Evolutionary conservation across 1,284 basidiomycete species (phyloP).

Genomic region (Veloporphyrellus conicus): DNA sequence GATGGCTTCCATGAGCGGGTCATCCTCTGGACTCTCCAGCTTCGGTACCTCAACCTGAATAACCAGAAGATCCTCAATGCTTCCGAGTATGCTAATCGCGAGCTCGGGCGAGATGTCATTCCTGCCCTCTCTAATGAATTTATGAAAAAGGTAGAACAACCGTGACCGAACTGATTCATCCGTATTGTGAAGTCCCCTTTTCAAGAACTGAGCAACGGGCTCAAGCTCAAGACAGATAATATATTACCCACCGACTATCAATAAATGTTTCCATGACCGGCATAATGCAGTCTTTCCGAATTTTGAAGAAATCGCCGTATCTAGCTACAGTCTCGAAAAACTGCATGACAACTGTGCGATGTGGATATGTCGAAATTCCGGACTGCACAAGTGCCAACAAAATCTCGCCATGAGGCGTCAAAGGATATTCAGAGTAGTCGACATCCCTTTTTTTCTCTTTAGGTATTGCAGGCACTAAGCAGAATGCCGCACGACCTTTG

Average conservation of each 20-base stretch:
- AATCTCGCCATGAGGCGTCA: constrained; percentile 90
- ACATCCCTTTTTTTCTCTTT: constrained; percentile 65
- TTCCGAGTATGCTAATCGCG: constrained; percentile 67
- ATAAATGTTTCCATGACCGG: constrained; percentile 88
- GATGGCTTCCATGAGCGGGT: constrained; percentile 78
- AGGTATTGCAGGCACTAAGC: constrained; percentile 59
- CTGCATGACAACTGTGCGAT: constrained; percentile 86
- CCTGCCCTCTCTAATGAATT: constrained; percentile 84
- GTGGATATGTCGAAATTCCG: constrained; percentile 78
- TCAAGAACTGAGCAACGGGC: constrained; percentile 3
- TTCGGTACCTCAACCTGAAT: constrained; percentile 67
- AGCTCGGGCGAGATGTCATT: constrained; percentile 77
- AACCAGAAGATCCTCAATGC: constrained; percentile 67
- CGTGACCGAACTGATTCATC: constrained; percentile 73
- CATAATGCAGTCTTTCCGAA: constrained; percentile 81
- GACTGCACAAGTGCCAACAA: constrained; percentile 81
- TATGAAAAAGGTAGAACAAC: constrained; percentile 89
- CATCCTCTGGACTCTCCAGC: constrained; percentile 58
- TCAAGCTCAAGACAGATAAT: background rate
- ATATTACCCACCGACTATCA: constrained; percentile 60
- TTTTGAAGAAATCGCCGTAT: constrained; percentile 95
- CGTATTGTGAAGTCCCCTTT: constrained; percentile 83
- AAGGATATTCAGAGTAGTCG: constrained; percentile 80
- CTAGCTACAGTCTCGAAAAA: constrained; percentile 92
- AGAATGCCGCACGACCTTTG: constrained; percentile 75